A percentile compares a stretch with the other conserved stretches of the same genome.
Conservation (phyloP, 495 filamentous ascomycete species). For the Neurospora sp. region DNA sequence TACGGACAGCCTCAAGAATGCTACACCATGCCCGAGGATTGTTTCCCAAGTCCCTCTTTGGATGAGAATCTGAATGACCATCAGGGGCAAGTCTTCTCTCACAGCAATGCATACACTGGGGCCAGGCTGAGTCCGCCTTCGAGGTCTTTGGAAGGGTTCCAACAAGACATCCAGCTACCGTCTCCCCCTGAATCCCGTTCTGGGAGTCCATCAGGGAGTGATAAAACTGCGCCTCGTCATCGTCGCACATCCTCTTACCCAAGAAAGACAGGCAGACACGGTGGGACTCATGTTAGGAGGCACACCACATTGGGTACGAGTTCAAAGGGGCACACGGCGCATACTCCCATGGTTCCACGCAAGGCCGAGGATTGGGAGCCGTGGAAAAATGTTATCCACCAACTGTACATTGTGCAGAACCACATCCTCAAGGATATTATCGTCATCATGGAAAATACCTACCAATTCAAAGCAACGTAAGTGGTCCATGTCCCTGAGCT, state of each 20-base stretch:
- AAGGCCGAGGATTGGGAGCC: conserved; percentile 22
- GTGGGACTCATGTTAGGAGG: background rate
- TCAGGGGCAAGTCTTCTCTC: background rate
- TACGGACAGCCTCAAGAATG: background rate
- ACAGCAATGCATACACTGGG: background rate
- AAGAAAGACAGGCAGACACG: background rate
- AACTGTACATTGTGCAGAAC: conserved; percentile 26
- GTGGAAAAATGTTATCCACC: conserved; percentile 17
- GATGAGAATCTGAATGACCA: background rate
- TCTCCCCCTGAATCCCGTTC: background rate
- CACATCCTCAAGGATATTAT: conserved; percentile 24
- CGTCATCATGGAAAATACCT: conserved; percentile 15
- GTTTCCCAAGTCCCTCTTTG: background rate
- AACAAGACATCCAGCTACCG: background rate
- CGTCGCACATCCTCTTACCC: background rate
- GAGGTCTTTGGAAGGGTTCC: background rate
- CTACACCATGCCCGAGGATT: background rate
- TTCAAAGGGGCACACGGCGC: background rate
- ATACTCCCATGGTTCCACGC: conserved; percentile 12
- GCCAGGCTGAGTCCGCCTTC: background rate
- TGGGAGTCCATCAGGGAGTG: background rate
- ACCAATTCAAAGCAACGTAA: conserved; percentile 23
- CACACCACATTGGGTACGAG: background rate
- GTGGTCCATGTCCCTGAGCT: background rate
- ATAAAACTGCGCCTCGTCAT: background rate